A percentile compares a stretch with the other conserved stretches of the same genome.
phyloP scores from a whole-genome alignment of 2,329 filamentous ascomycete species.

The Fusarium setosum region DNA sequence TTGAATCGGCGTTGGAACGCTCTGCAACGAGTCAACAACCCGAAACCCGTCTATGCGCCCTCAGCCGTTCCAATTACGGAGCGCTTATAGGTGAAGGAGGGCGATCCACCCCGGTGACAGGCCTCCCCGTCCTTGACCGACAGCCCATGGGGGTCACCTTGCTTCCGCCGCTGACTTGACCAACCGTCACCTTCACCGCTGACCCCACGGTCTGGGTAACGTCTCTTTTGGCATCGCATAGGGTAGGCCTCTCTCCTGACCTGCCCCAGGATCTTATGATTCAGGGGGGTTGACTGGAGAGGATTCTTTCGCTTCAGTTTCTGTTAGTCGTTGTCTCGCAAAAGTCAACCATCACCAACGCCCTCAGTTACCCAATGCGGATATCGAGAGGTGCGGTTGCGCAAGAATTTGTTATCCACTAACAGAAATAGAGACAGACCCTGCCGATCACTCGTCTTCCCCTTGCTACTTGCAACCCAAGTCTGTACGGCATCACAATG shows the following conservation, averaged over 20 bases:
- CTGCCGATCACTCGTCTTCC: constrained; percentile 8
- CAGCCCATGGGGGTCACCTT: constrained; percentile 27
- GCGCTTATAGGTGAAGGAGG: constrained; percentile 23
- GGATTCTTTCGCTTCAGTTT: constrained; percentile 4
- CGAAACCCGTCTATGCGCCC: constrained; percentile 15
- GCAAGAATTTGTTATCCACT: constrained; percentile 8
- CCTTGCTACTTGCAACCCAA: constrained; percentile 10
- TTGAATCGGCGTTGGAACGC: constrained; percentile 5
- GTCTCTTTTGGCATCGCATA: constrained; percentile 16
- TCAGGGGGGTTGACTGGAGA: neutral
- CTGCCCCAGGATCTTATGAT: constrained; percentile 24
- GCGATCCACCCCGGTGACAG: constrained; percentile 29
- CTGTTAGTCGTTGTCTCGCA: constrained; percentile 1
- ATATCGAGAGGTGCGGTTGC: neutral
- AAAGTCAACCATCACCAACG: neutral
- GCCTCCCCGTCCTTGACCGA: constrained; percentile 23
- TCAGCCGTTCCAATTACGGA: constrained; percentile 29
- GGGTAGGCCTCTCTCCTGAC: constrained; percentile 16
- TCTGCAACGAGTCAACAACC: constrained; percentile 16
- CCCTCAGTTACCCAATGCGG: neutral
- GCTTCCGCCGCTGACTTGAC: constrained; percentile 22
- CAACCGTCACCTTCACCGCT: constrained; percentile 23
- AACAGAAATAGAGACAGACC: constrained; percentile 6
- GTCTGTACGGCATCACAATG: constrained; percentile 12
- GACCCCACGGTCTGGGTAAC: constrained; percentile 26